Evolutionary conservation across 169 alveolate genomes (phyloP), one percentile per base, ranked within the genome.

Genomic region (Plasmodium vivax): DNA sequence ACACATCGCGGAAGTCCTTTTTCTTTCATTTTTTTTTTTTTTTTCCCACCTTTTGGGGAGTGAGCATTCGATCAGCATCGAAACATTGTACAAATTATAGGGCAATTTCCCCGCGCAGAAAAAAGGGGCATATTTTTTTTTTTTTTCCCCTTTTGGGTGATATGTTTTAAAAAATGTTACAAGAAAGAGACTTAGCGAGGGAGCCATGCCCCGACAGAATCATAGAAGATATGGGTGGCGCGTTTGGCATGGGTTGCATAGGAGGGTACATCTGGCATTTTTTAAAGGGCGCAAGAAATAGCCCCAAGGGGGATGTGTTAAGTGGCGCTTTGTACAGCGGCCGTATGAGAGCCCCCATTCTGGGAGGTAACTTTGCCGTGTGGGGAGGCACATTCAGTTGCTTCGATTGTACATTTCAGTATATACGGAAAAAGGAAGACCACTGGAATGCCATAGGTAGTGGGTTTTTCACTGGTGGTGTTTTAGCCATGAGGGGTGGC

Each of bases 311-410:
- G 38, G 98, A 97, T 94, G 96, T 97, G 81, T 90, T 98, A 62
- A 95, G 98, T 80, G 98, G 98, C 43, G 99, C 99, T n/a, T 92
- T 98, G 85, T 97, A 97, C 82, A 97, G 98, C 95, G 99, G 98
- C 10, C 97, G 98, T 79, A 95, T 97, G 68, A 93, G 98, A 36
- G 98, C 99, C 14, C 99, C 99, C 7, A 97, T 98, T 72, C 97
- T 98, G 12, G 99, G 99, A 38, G 99, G 98, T 1, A 97, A 97
- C 87, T 98, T 98, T 93, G 99, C 99, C 72, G 98, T 98, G 93
- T 98, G 99, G 99, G 99, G 99, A 12, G 99, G 99, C 43, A 97
- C 98, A 62, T 98, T 98, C 93, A 97, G 99, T 80, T 94, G 99
- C 36, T 98, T 96, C 88, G 99, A 98, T 96, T 98, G 99, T 88